Base-by-base conservation (phyloP, 2,329 filamentous ascomycete genomes). In the Ceratocystis diversiconidia region DNA sequence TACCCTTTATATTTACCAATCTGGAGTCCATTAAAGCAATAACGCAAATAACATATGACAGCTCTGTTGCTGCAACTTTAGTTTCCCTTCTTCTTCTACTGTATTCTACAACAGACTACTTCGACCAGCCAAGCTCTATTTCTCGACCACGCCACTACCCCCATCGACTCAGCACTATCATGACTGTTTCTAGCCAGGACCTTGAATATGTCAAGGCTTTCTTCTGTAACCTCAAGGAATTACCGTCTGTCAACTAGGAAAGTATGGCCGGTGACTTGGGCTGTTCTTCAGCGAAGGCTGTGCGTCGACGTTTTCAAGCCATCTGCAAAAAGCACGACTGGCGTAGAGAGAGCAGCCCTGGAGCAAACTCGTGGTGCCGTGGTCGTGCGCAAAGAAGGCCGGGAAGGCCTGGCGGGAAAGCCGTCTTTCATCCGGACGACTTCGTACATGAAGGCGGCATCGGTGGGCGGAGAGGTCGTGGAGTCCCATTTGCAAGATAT, bases 251-350 rank as follows among this genome's bases (percentile, higher is more conserved):
- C 32, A 71, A 80, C 70, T 80, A 75, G 72, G 71, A 74, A 17
- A 69, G 71, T 1, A 73, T 79, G 50, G 77, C 77, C 3, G 7
- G 52, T 1, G 69, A 71, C 12, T 68, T 76, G 15, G 72, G 72
- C 2, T 73, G 78, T 64, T 77, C 77, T 66, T 74, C 76, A 61
- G 74, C 72, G 62, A 76, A 75, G 61, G 77, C 75, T 66, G 76
- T 76, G 67, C 76, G 75, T 63, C 74, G 77, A 67, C 75, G 75
- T 41, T 77, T 76, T 70, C 74, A 75, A 6, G 72, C 75, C 64
- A 75, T 78, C 70, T 74, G 74, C 15, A 71, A 74, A 66, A 74
- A 74, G 22, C 76, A 77, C 66, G 73, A 72, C 64, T 78, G 76
- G 77, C 73, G 73, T 48, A 72, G 71, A 4, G 70, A 68, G 60